Evolutionary conservation across 768 basidiomycete species (phyloP).

Genomic region (Auriscalpium orientale): DNA sequence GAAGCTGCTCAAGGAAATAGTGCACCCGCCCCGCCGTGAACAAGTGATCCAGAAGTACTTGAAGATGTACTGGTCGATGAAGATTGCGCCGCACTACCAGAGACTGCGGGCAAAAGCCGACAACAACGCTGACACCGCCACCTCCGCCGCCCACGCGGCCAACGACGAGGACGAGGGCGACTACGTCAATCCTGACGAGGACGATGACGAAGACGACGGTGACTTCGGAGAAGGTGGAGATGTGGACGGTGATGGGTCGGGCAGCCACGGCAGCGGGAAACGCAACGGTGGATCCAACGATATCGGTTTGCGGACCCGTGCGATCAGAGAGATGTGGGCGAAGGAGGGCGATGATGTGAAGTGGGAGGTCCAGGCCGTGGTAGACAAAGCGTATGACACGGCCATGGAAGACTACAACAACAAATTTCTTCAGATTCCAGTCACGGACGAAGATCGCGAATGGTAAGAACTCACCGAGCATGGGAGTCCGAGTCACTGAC

Average conservation of each 20-base stretch:
- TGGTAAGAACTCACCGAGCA: neutral
- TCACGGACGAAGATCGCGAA: neutral
- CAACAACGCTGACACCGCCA: too few relatives aligned
- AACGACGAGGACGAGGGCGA: too few relatives aligned
- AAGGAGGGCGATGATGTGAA: neutral
- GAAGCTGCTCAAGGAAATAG: neutral
- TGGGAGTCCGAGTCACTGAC: neutral
- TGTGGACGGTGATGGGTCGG: too few relatives aligned
- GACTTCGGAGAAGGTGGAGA: too few relatives aligned
- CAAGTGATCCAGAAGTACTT: neutral
- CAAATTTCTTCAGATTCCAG: neutral
- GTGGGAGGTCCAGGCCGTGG: neutral
- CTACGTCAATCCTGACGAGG: too few relatives aligned
- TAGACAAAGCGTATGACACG: neutral
- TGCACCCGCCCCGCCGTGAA: neutral
- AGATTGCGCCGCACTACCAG: neutral
- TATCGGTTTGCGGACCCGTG: neutral
- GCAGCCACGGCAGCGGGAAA: too few relatives aligned
- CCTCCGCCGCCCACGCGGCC: too few relatives aligned
- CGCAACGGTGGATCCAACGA: too few relatives aligned
- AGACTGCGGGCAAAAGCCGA: too few relatives aligned
- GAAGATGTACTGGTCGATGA: neutral
- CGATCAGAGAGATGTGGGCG: neutral
- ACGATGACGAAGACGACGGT: too few relatives aligned
- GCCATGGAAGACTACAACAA: neutral